Base-by-base conservation (phyloP, 352 stramenopile species). In the Phytophthora vignae region DNA sequence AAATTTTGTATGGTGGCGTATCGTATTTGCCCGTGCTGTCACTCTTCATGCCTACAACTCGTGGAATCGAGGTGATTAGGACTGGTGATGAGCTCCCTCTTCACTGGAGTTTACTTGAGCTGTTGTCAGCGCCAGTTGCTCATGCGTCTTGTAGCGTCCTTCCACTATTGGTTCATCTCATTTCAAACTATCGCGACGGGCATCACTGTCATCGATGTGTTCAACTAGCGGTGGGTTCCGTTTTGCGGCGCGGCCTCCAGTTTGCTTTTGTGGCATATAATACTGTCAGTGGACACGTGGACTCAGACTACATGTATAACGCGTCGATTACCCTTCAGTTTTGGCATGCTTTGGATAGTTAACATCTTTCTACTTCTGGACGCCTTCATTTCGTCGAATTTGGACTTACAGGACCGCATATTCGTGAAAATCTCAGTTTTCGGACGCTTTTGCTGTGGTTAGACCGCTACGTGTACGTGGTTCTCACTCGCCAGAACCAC, bases 101-200 rank as follows among this genome's bases (percentile, higher is more conserved):
- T 49, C 25, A 17, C 9, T 21, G 29, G 27, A 4, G 31, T 66
- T 2, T 31, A 33, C 2, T 5, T 44, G 6, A 52, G 59, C n/a
- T 66, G 59, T 19, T 66, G 33, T 21, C 59, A 66, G 33, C 52
- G 60, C 14, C 60, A 68, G n/a, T 29, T 68, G 12, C 60, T 68
- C 38, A 68, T 56, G 10, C 52, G 60, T 4, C 6, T 68, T 21
- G 17, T 56, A 38, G 49, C 52, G 17, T 68, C 60, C 15, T 68
- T 68, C 29, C 49, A 68, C 29, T 68, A 42, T 22, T 33, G 49
- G 14, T 60, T 68, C 11, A n/a, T 68, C 36, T 46, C 22, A 2
- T 17, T 55, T 21, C 60, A 68, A 33, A 25, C 55, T 21, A 12
- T 60, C 19, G 22, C 40, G 7, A 33, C 36, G 4, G 21, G 33